These are phyloP conservation scores for Backusella sp. DNA, from an alignment of 192 early-diverging fungal species.

Conservation along the genomic window DNA sequence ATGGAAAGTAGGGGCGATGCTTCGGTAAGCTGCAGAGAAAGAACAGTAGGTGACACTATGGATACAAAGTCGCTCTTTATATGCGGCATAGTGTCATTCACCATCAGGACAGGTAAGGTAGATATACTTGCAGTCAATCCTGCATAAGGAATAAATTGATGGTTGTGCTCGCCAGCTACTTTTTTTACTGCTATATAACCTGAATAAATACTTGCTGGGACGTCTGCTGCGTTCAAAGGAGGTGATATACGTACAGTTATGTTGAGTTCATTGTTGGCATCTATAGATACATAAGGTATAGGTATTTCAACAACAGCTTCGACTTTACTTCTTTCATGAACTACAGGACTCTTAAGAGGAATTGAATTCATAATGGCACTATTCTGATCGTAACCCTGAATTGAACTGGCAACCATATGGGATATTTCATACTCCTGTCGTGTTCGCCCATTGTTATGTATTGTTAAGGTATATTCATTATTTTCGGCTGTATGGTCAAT, in stretches of 20 bases:
- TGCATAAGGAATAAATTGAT: slow-evolving; percentile 28
- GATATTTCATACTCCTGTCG: slow-evolving; percentile 32
- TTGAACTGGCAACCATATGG: slow-evolving; percentile 40
- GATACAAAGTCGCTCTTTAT: neutral
- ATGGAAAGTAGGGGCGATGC: slow-evolving; percentile 14
- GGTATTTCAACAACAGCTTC: slow-evolving; percentile 41
- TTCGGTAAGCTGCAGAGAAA: slow-evolving; percentile 17
- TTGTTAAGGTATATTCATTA: slow-evolving; percentile 35
- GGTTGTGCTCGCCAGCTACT: neutral
- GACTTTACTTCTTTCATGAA: neutral
- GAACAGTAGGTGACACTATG: neutral
- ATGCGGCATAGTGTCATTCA: slow-evolving; percentile 25
- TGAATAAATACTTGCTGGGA: slow-evolving; percentile 45
- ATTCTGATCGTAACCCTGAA: slow-evolving; percentile 37
- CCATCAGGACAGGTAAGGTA: slow-evolving; percentile 19
- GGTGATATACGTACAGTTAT: slow-evolving; percentile 42
- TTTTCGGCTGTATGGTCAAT: slow-evolving; percentile 28
- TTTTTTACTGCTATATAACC: slow-evolving; percentile 42
- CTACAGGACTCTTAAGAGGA: slow-evolving; percentile 32
- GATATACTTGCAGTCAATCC: slow-evolving; percentile 19
- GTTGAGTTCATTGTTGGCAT: slow-evolving; percentile 25
- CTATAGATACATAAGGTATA: slow-evolving; percentile 23
- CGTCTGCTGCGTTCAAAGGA: slow-evolving; percentile 30
- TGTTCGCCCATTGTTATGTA: slow-evolving; percentile 41
- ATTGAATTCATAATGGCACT: neutral